A percentile compares a stretch with the other conserved stretches of the same genome.
Conservation (phyloP, 192 early-diverging fungal species). For the Rhizophagus sp. region DNA sequence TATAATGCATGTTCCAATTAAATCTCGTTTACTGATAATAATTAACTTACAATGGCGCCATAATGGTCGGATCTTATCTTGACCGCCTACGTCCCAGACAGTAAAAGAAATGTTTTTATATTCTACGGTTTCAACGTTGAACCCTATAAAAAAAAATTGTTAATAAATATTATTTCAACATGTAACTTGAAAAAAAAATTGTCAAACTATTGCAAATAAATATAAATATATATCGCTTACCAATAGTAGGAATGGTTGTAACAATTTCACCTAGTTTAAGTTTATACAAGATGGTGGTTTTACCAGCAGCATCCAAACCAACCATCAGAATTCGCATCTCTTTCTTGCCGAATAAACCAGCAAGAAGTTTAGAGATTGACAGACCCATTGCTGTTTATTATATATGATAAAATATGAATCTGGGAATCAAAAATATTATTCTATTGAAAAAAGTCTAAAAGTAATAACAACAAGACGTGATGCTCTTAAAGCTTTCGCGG, state of each 20-base stretch:
- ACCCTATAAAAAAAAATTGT: slow-evolving; percentile 53
- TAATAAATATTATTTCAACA: neutral
- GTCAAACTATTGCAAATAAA: neutral
- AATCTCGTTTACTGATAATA: neutral
- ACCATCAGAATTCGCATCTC: slow-evolving; percentile 99
- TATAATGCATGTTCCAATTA: slow-evolving; percentile 1
- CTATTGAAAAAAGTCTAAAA: neutral
- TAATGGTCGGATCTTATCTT: slow-evolving; percentile 97
- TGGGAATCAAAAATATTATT: slow-evolving; percentile 1
- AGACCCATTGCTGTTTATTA: slow-evolving; percentile 74
- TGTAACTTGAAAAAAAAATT: neutral
- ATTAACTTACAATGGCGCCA: slow-evolving; percentile 91
- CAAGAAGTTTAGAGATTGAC: slow-evolving; percentile 76
- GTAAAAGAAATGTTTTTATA: slow-evolving; percentile 99
- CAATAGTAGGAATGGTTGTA: slow-evolving; percentile 98
- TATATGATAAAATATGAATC: neutral
- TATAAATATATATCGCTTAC: slow-evolving; percentile 46
- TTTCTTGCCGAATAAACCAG: slow-evolving; percentile 80
- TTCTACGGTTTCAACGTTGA: slow-evolving; percentile 98
- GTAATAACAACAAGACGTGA: neutral
- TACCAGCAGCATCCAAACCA: slow-evolving; percentile 92
- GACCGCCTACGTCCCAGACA: slow-evolving; percentile 99
- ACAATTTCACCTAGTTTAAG: slow-evolving; percentile 98
- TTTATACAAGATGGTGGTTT: slow-evolving; percentile 99
- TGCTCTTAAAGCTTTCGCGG: neutral